Evolutionary conservation across 2,329 filamentous ascomycete species (phyloP), one percentile per base, ranked within the genome.

Genomic region (Colletotrichum neosansevieriae): DNA sequence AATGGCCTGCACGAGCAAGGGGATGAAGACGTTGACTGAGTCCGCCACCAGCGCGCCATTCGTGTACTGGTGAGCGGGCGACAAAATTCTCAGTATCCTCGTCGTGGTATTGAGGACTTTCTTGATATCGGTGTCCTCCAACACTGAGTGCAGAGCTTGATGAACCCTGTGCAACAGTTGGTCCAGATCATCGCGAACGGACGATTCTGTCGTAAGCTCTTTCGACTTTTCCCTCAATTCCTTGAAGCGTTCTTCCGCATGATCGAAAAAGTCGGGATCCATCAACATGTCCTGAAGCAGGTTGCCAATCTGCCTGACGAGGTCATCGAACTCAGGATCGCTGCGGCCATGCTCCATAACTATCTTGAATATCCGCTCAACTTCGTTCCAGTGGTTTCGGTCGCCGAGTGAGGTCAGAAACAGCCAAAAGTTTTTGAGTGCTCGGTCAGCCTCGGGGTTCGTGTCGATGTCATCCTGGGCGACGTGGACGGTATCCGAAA

Each of bases 211-310:
- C 2, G 89, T 88, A 2, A 94, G 84, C 70, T 92, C 88, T 70
- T 90, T 87, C 4, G 85, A 84, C 74, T 86, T 85, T 11, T 80
- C 78, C 34, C 86, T 83, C 6, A 91, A 72, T 3, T 84, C 79
- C 13, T 83, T 78, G 42, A 90, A 79, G 10, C 84, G 83, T 56
- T 84, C 78, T 24, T 92, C 88, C 0, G 89, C 89, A 44, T 93
- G 85, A 53, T 94, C 92, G 74, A 97, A 93, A 79, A 97, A 98
- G 4, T 90, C 87, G 0, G 95, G 94, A 70, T 98, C 92, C 0
- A 90, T 96, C 47, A 98, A 82, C 77, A 98, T 90, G 70, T 91
- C 90, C 75, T 97, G 91, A 4, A 97, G 79, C 4, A 92, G 88
- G 62, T 90, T 88, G 11, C 91, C 92, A 34, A 94, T 82, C 51